Percentiles rank a stretch among this genome's conserved stretches.
phyloP scores from a whole-genome alignment of 2,329 filamentous ascomycete genomes.

The Leptographium lundbergii region DNA sequence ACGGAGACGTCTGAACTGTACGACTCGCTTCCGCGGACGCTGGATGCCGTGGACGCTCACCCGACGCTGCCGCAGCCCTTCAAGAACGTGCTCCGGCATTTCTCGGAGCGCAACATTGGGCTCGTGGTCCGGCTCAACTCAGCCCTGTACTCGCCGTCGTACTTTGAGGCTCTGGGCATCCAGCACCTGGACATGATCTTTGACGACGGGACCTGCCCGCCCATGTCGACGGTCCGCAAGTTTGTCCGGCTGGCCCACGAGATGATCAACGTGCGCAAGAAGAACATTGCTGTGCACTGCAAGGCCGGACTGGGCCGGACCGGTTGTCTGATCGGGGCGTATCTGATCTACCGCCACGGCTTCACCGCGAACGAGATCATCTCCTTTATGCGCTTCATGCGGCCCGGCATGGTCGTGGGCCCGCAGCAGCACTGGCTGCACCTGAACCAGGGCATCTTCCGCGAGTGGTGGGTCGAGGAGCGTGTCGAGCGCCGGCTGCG shows the following conservation, averaged over 20 bases:
- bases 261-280: constrained; percentile 81
- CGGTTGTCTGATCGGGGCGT: constrained; percentile 91
- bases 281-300: constrained; percentile 94
- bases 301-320: constrained; percentile 94
- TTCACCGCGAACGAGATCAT: constrained; percentile 98
- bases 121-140: constrained; percentile 93
- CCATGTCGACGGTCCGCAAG: constrained; percentile 75
- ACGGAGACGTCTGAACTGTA: constrained; percentile 61
- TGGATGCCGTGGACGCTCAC: constrained; percentile 58
- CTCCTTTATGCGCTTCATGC: constrained; percentile 98
- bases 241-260: constrained; percentile 93
- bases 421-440: constrained; percentile 99
- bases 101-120: constrained; percentile 76
- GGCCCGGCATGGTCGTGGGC: constrained; percentile 96
- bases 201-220: constrained; percentile 92
- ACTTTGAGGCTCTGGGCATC: constrained; percentile 90
- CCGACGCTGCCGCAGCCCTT: constrained; percentile 71
- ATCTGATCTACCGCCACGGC: constrained; percentile 91
- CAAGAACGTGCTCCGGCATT: constrained; percentile 91
- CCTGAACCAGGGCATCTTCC: constrained; percentile 89
- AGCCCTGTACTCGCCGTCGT: constrained; percentile 89
- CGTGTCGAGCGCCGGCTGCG: constrained; percentile 58
- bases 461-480: constrained; percentile 97
- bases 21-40: constrained; percentile 58
- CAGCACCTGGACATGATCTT: constrained; percentile 99